Evolutionary conservation across 257 asterid species (phyloP).

Genomic region (Dorcoceras hygrometricum): DNA sequence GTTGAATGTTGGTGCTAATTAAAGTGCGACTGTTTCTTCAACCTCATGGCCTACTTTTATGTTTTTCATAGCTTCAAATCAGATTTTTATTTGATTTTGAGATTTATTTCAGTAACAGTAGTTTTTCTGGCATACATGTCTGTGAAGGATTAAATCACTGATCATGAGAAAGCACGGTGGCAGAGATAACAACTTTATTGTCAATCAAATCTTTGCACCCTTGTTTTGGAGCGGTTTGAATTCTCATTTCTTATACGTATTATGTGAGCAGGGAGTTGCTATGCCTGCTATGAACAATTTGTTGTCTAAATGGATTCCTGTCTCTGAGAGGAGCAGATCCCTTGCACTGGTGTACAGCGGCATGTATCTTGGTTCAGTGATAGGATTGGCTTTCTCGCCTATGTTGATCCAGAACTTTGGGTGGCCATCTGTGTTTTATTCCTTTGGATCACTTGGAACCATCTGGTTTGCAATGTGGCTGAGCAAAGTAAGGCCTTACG

Average conservation of each 20-base stretch:
- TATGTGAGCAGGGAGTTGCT: constrained; percentile 60
- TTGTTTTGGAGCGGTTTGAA: not conserved
- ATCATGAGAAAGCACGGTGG: not conserved
- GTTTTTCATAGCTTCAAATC: not conserved
- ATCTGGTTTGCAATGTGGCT: constrained; percentile 93
- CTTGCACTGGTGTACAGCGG: constrained; percentile 96
- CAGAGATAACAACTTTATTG: not conserved
- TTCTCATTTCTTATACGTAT: constrained; percentile 14
- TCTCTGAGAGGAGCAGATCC: constrained; percentile 99
- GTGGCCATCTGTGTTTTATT: constrained; percentile 93
- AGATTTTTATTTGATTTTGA: not conserved
- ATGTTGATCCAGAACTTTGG: constrained; percentile 72
- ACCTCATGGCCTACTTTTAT: not conserved
- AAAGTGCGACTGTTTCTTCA: not conserved
- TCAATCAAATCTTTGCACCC: not conserved
- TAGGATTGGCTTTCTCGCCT: constrained; percentile 89
- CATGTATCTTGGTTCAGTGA: constrained; percentile 98
- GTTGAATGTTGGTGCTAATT: not conserved
- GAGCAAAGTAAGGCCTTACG: constrained; percentile 61
- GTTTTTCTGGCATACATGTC: not conserved
- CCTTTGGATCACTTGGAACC: constrained; percentile 93
- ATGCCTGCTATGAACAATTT: constrained; percentile 99
- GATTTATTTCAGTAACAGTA: not conserved
- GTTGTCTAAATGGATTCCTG: constrained; percentile 93
- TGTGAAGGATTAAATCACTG: not conserved